These are phyloP conservation scores for Colletotrichum trifolii DNA, from an alignment of 2,329 filamentous ascomycete genomes.

Conservation along the genomic window DNA sequence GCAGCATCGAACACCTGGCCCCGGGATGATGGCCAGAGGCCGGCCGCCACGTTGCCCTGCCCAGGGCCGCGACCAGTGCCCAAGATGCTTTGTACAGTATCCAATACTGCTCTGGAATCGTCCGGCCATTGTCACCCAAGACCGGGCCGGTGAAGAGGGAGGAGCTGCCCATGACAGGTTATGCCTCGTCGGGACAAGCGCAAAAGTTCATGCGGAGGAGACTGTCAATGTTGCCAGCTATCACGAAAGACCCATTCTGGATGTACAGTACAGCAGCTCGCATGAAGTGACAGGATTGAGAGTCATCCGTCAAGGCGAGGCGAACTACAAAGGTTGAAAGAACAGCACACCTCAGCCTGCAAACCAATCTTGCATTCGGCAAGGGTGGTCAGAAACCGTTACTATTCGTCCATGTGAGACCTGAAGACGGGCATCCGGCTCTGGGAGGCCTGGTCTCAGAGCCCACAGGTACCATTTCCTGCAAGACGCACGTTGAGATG, in stretches of 20 bases:
- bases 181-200: constrained; percentile 17
- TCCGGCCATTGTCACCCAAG: constrained; percentile 17
- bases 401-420: constrained; percentile 26
- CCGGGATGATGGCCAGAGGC: constrained; percentile 35
- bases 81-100: neutral
- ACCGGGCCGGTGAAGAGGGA: constrained; percentile 14
- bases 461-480: constrained; percentile 1
- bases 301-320: constrained; percentile 17
- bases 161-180: neutral
- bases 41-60: constrained; percentile 38
- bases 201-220: constrained; percentile 38
- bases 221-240: constrained; percentile 39
- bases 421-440: constrained; percentile 27
- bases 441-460: constrained; percentile 11
- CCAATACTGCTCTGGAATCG: constrained; percentile 12
- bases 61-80: constrained; percentile 27
- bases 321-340: neutral
- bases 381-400: neutral
- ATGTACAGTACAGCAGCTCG: constrained; percentile 9
- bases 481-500: constrained; percentile 20
- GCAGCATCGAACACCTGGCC: constrained; percentile 32
- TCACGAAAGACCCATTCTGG: constrained; percentile 10
- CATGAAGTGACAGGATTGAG: neutral
- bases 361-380: constrained; percentile 16
- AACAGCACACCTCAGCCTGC: constrained; percentile 6